Base-by-base conservation (phyloP, 805 yeast species). In the Hanseniaspora lachancei region DNA sequence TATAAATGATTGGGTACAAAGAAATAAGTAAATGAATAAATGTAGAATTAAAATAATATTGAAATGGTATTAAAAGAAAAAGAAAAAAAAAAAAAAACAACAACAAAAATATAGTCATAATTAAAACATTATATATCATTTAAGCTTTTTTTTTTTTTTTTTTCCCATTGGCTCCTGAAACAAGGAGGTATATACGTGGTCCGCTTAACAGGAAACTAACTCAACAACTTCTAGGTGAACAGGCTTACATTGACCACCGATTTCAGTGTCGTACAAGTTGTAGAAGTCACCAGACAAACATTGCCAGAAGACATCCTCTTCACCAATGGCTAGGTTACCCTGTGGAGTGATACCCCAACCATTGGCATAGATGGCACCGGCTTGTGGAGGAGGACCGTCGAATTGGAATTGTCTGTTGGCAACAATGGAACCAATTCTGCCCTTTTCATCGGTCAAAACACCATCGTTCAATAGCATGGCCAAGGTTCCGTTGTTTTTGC, bases 381-480 rank as follows among this genome's bases (percentile, higher is more conserved):
- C 83, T 73, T 81, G 86, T 60, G 86, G 85, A 68, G 84, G 82
- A 57, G 84, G 84, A 62, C 85, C 85, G 66, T 81, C 85, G 64
- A 80, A 81, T 71, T 81, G 86, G 76, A 81, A 79, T 72, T 81
- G 86, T 72, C 81, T 74, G 79, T 80, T 81, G 49, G 85, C 76
- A 60, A 81, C 86, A 69, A 81, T 80, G 48, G 85, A 75, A 60
- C 86, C 86, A 60, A 81, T 69, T 74, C 86, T 78, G 48, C 81
- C 82, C 57, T 70, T 61, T 20, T 74, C 61, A 62, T 81, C 86
- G 13, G 67, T 73, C 63, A 82, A 73, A 47, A 77, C 64, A 58
- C 79, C 70, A 35, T 64, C 68, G 43, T 72, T 66, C 63, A 82
- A 74, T 27, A 73, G 70, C 72, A 81, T 68, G 23, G 77, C 65